Percentiles rank a stretch among this genome's conserved stretches.
Evolutionary conservation across 805 yeast genomes (phyloP).

Genomic region (Kuraishia piskuri): DNA sequence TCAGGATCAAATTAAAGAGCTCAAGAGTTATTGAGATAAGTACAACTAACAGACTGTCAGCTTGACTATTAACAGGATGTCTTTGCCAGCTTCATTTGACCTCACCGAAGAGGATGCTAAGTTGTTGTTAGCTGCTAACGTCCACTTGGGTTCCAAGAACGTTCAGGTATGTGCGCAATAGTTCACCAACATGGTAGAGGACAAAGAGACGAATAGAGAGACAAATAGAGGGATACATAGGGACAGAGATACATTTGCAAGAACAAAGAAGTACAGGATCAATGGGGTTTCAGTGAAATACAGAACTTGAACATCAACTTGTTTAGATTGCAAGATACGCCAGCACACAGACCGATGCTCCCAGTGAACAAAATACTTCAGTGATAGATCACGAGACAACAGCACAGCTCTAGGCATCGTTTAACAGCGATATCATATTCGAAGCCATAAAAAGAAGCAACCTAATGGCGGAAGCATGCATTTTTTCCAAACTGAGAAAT

Average conservation of each 20-base stretch:
- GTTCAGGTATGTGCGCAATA: slow-evolving; percentile 71
- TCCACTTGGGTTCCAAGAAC: slow-evolving; percentile 99
- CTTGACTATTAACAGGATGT: slow-evolving; percentile 32
- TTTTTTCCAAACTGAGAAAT: not conserved
- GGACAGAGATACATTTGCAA: not conserved
- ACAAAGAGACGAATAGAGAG: not conserved
- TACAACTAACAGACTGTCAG: not conserved
- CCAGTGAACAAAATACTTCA: not conserved
- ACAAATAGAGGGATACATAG: not conserved
- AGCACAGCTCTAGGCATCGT: not conserved
- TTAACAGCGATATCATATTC: too few relatives aligned
- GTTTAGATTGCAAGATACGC: not conserved
- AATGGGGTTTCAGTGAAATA: not conserved
- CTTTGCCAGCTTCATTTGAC: slow-evolving; percentile 82
- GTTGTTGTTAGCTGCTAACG: slow-evolving; percentile 98
- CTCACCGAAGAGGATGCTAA: slow-evolving; percentile 98
- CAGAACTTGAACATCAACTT: not conserved
- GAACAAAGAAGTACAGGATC: too few relatives aligned
- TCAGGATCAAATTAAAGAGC: not conserved
- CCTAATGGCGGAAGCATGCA: not conserved
- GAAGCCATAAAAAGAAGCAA: not conserved
- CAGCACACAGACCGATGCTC: not conserved
- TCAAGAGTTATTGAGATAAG: not conserved
- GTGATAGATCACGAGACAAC: not conserved
- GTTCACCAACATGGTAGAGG: not conserved